A percentile compares a stretch with the other conserved stretches of the same genome.
Evolutionary conservation across 177 flowering plant genomes (phyloP).

Genomic region (Vitis hybrid): DNA sequence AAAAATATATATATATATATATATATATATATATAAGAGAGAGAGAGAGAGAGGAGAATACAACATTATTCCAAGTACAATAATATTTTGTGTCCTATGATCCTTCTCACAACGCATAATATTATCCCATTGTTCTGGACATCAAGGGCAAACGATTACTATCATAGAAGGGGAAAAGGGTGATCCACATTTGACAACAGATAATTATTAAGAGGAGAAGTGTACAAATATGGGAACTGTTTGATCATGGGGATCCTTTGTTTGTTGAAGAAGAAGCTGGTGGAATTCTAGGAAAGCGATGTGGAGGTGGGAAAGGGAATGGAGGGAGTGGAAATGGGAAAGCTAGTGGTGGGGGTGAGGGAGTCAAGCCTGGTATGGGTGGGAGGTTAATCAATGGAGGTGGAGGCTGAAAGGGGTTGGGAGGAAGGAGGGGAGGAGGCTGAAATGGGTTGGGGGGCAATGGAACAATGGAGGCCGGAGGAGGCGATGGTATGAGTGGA

Average conservation of each 20-base stretch:
- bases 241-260: slow-evolving; percentile 11
- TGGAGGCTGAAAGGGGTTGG: slow-evolving; percentile 30
- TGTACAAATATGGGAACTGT: background rate
- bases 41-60: too few relatives aligned
- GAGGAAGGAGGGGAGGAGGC: slow-evolving; percentile 29
- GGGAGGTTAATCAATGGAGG: slow-evolving; percentile 12
- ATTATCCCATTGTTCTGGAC: too few relatives aligned
- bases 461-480: slow-evolving; percentile 11
- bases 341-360: slow-evolving; percentile 35
- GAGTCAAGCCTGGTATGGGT: slow-evolving; percentile 30
- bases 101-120: too few relatives aligned
- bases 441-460: slow-evolving; percentile 29
- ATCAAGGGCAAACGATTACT: too few relatives aligned
- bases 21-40: too few relatives aligned
- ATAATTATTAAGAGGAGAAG: too few relatives aligned
- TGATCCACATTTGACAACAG: too few relatives aligned
- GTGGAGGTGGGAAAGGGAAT: slow-evolving; percentile 27
- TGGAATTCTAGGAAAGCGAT: slow-evolving; percentile 47
- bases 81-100: too few relatives aligned
- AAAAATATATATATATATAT: too few relatives aligned
- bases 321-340: slow-evolving; percentile 38
- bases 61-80: too few relatives aligned
- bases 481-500: slow-evolving; percentile 1
- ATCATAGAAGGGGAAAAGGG: background rate
- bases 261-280: slow-evolving; percentile 39